A percentile compares a stretch with the other conserved stretches of the same genome.
Conservation (phyloP, 1,284 basidiomycete species). For the Pseudozyma pruni region DNA sequence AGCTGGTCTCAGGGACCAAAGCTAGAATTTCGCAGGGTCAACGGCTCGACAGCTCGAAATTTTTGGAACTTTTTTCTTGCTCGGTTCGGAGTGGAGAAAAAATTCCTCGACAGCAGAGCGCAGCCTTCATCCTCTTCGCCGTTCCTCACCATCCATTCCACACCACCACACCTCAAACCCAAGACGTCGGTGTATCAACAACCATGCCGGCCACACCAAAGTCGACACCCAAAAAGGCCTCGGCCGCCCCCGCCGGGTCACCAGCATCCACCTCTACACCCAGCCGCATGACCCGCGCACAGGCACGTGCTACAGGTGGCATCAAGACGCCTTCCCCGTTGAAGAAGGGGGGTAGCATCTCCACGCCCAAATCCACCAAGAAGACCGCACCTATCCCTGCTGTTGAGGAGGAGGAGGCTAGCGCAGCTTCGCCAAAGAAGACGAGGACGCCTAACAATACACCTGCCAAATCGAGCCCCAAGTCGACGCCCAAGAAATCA, state of each 20-base stretch:
- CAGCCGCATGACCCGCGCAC: conserved; percentile 33
- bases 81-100: too few species aligned
- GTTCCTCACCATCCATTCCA: too few species aligned
- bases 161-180: too few species aligned
- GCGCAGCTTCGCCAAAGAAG: conserved; percentile 10
- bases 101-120: neutral
- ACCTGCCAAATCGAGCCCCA: conserved; percentile 18
- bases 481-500: conserved; percentile 21
- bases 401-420: neutral
- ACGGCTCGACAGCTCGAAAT: neutral
- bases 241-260: conserved; percentile 11
- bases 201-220: conserved; percentile 35
- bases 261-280: conserved; percentile 21
- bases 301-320: conserved; percentile 29
- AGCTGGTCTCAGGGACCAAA: too few species aligned
- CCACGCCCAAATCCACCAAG: conserved; percentile 27
- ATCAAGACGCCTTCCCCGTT: conserved; percentile 37
- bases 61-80: conserved; percentile 10
- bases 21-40: too few species aligned
- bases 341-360: conserved; percentile 22
- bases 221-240: conserved; percentile 34
- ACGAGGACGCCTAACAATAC: neutral
- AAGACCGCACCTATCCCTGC: conserved; percentile 3
- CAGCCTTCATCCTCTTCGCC: neutral
- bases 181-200: neutral